Evolutionary conservation across 331 rosid species (phyloP).

Genomic region (Cydonia oblonga): DNA sequence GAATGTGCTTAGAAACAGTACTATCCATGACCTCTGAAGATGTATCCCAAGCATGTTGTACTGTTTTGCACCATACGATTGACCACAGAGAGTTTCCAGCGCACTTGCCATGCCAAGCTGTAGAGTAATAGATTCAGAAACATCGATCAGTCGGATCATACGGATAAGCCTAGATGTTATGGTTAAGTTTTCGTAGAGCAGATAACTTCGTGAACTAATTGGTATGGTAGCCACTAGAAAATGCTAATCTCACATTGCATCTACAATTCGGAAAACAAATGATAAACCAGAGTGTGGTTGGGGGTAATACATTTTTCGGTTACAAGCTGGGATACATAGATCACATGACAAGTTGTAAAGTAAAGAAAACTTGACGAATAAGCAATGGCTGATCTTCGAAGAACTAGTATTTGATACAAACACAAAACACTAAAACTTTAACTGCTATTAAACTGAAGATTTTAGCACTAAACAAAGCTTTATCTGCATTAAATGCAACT

Average conservation of each 20-base stretch:
- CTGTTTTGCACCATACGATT: conserved; percentile 51
- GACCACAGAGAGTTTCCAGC: conserved; percentile 54
- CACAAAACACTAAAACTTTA: not conserved
- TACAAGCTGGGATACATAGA: not conserved
- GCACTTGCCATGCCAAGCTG: conserved; percentile 72
- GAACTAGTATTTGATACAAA: not conserved
- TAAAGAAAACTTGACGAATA: not conserved
- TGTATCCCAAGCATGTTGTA: conserved; percentile 51
- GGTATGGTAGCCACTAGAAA: not conserved
- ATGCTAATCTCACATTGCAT: not conserved
- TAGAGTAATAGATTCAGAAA: not conserved
- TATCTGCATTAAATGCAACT: not conserved
- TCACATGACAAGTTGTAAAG: not conserved
- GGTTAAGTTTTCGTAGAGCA: not conserved
- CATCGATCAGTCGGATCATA: not conserved
- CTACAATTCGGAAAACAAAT: not conserved
- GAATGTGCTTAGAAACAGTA: conserved; percentile 19
- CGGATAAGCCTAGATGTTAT: not conserved
- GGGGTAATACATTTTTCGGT: not conserved
- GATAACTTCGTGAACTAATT: not conserved
- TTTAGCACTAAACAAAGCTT: not conserved
- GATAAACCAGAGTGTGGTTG: not conserved
- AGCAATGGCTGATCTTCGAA: not conserved
- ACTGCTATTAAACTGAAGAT: not conserved
- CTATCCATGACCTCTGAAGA: conserved; percentile 64